Percentiles rank a stretch among this genome's conserved stretches.
Conservation (phyloP, 495 filamentous ascomycete genomes). For the Trichodelitschia bisporula region DNA sequence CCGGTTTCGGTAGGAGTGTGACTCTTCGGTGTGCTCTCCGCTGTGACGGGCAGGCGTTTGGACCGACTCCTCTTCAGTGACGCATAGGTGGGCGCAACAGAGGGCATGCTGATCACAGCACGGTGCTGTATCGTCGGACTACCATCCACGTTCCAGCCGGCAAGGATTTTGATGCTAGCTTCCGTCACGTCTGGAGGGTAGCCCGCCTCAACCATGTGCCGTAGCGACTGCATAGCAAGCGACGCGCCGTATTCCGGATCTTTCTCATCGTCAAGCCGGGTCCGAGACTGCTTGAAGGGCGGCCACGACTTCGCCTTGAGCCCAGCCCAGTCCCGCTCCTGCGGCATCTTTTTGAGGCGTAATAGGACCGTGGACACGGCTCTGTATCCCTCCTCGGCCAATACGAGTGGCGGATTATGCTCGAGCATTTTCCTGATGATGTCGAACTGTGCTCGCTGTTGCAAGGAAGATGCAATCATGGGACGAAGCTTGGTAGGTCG, state of each 20-base stretch:
- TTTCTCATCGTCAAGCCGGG: conserved; percentile 30
- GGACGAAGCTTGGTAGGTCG: conserved; percentile 23
- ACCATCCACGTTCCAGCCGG: conserved; percentile 43
- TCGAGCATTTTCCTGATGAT: conserved; percentile 35
- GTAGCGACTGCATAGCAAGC: conserved; percentile 29
- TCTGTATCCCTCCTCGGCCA: conserved; percentile 37
- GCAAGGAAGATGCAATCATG: conserved; percentile 21
- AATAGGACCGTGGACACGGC: conserved; percentile 33
- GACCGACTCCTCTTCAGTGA: too few relatives aligned
- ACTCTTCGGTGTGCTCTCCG: background rate
- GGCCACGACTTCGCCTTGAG: conserved; percentile 43
- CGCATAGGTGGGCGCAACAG: too few relatives aligned
- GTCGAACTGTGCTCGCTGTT: conserved; percentile 38
- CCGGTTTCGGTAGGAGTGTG: background rate
- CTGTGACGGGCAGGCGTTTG: background rate
- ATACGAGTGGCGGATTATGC: conserved; percentile 26
- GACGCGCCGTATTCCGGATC: conserved; percentile 31
- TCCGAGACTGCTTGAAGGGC: conserved; percentile 40
- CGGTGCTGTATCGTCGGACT: conserved; percentile 48
- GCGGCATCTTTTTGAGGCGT: conserved; percentile 32
- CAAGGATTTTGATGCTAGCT: conserved; percentile 25
- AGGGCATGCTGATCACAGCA: conserved; percentile 1
- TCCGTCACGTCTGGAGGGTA: conserved; percentile 32
- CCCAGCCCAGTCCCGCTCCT: conserved; percentile 31
- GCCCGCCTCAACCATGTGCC: conserved; percentile 37